Conservation (phyloP, 805 yeast genomes). For the Metschnikowia cubensis region DNA sequence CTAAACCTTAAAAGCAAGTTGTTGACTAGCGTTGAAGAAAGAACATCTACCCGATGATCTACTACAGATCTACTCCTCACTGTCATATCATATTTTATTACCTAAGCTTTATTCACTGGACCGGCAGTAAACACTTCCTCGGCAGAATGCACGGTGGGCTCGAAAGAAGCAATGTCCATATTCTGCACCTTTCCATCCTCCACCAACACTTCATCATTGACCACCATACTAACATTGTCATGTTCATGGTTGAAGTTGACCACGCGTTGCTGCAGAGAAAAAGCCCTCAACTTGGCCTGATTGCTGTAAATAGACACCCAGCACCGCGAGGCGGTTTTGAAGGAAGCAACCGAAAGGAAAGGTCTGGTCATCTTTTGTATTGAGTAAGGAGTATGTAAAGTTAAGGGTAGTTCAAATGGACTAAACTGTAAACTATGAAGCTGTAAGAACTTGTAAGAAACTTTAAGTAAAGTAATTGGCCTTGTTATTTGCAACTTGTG, state of each 20-base stretch:
- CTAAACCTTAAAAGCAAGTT: no score
- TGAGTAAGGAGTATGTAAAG: background rate
- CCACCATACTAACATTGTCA: constrained; percentile 23
- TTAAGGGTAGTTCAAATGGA: no score
- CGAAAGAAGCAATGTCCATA: constrained; percentile 21
- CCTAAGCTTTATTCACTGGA: constrained; percentile 32
- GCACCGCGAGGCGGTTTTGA: constrained; percentile 41
- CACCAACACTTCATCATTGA: constrained; percentile 31
- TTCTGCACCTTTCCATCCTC: constrained; percentile 8
- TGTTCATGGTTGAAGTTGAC: constrained; percentile 34
- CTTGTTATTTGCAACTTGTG: no score
- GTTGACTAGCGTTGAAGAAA: no score
- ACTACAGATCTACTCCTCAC: no score
- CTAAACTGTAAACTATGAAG: no score
- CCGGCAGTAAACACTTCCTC: constrained; percentile 43
- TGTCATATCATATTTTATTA: background rate
- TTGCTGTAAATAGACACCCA: constrained; percentile 28
- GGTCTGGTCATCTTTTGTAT: constrained; percentile 22
- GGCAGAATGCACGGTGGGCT: constrained; percentile 38
- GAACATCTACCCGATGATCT: no score
- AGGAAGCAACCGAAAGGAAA: constrained; percentile 31
- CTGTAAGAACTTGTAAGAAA: no score
- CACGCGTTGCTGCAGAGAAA: constrained; percentile 35
- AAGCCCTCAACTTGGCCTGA: constrained; percentile 22
- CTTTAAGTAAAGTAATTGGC: no score